Evolutionary conservation across 164 flowering plant species (phyloP).

Genomic region (Liquidambar formosana): DNA sequence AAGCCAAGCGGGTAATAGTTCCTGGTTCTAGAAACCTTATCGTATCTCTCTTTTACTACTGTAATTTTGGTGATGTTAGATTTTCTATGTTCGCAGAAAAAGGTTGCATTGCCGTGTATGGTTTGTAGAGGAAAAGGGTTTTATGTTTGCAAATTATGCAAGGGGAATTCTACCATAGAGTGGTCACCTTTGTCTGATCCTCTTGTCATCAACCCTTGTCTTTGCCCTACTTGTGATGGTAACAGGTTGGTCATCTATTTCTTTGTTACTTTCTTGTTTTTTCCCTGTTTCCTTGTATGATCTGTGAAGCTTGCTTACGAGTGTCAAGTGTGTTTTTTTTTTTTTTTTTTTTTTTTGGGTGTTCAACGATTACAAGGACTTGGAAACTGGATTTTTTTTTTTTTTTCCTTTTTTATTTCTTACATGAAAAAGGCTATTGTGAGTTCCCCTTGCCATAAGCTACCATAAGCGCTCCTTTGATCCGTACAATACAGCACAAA

Average conservation of each 20-base stretch:
- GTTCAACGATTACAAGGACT: too few species aligned
- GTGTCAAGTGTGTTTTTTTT: background rate
- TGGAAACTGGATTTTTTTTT: too few species aligned
- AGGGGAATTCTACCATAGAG: slow-evolving; percentile 52
- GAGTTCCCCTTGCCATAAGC: too few species aligned
- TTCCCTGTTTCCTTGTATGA: background rate
- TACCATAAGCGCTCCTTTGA: too few species aligned
- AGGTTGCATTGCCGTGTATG: slow-evolving; percentile 43
- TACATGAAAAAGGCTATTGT: too few species aligned
- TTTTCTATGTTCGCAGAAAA: slow-evolving; percentile 37
- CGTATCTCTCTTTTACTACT: background rate
- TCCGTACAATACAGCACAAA: too few species aligned
- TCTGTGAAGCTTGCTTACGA: background rate
- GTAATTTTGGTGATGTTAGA: background rate
- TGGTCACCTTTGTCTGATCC: slow-evolving; percentile 82
- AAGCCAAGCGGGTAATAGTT: slow-evolving; percentile 31
- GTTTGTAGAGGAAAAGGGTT: slow-evolving; percentile 62
- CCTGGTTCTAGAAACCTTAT: background rate
- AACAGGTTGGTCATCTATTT: slow-evolving; percentile 38
- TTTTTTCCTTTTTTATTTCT: too few species aligned
- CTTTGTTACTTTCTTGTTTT: background rate
- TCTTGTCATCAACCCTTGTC: slow-evolving; percentile 59
- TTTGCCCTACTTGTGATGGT: slow-evolving; percentile 83
- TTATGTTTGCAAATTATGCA: slow-evolving; percentile 66
- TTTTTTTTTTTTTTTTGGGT: too few species aligned